Conservation (phyloP, 2,329 filamentous ascomycete species). For the Claviceps cyperi region DNA sequence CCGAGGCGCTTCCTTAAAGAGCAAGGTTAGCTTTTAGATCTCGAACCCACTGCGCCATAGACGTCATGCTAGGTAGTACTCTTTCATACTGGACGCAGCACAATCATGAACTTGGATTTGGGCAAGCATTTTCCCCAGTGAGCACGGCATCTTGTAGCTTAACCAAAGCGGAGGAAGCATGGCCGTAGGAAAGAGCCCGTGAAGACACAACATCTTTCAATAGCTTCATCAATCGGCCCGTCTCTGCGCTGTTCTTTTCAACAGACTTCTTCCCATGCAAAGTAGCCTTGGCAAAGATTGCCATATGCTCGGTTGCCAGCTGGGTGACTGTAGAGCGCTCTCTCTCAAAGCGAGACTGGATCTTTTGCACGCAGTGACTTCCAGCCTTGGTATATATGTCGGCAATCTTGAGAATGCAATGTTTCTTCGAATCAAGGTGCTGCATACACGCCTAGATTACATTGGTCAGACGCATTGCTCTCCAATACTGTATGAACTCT, state of each 20-base stretch:
- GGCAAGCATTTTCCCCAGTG: neutral
- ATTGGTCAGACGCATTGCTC: neutral
- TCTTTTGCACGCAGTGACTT: conserved; percentile 5
- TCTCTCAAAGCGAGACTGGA: conserved; percentile 3
- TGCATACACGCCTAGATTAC: neutral
- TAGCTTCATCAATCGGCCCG: neutral
- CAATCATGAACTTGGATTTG: neutral
- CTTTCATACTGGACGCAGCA: neutral
- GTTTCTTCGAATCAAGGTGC: conserved; percentile 1
- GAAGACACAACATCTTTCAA: neutral
- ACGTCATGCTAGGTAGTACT: neutral
- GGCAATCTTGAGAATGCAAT: conserved; percentile 1
- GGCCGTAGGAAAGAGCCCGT: neutral
- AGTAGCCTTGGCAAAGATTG: neutral
- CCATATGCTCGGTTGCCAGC: neutral
- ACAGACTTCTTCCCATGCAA: neutral
- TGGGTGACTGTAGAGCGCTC: conserved; percentile 1
- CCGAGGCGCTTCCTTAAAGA: neutral
- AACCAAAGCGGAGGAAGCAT: neutral
- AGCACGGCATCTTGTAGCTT: neutral
- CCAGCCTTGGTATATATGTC: conserved; percentile 3
- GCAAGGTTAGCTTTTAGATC: neutral
- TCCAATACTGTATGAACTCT: neutral
- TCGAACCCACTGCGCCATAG: neutral
- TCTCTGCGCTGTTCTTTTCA: neutral